Evolutionary conservation across 192 early-diverging fungal genomes (phyloP).

Genomic region (Phycomyces blakesleeanus): DNA sequence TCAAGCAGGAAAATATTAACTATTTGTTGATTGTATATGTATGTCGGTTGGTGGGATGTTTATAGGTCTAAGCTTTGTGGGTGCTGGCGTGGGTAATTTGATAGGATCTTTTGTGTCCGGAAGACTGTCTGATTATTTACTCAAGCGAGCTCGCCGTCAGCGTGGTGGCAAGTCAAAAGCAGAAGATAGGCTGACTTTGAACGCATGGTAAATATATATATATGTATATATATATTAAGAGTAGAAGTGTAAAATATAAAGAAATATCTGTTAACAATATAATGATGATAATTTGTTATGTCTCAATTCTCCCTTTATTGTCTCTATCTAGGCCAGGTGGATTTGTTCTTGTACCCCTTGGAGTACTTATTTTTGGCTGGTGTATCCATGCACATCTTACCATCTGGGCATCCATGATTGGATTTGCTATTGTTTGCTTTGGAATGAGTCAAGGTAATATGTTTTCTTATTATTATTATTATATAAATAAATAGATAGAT

Average conservation of each 20-base stretch:
- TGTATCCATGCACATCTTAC: conserved; percentile 33
- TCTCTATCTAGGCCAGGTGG: conserved; percentile 16
- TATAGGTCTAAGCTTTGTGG: conserved; percentile 33
- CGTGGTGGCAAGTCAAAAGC: conserved; percentile 33
- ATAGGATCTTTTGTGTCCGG: conserved; percentile 39
- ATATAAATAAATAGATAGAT: not conserved
- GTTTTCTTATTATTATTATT: conserved; percentile 11
- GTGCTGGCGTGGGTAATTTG: conserved; percentile 41
- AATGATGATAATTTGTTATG: too few species aligned
- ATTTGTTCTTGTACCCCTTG: conserved; percentile 37
- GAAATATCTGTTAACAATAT: too few species aligned
- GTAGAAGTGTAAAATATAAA: not conserved
- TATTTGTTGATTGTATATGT: not conserved
- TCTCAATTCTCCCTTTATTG: not conserved
- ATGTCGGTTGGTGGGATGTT: not conserved
- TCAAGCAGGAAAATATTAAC: too few species aligned
- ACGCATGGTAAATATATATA: conserved; percentile 25
- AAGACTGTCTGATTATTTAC: conserved; percentile 35
- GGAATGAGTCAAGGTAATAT: conserved; percentile 38
- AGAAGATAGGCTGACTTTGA: conserved; percentile 42
- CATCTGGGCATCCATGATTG: conserved; percentile 36
- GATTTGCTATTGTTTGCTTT: conserved; percentile 41
- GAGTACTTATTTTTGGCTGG: conserved; percentile 42
- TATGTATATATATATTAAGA: not conserved
- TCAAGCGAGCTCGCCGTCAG: conserved; percentile 30